A percentile compares a stretch with the other conserved stretches of the same genome.
Evolutionary conservation across 805 yeast genomes (phyloP).

Genomic region (Teunomyces stri): DNA sequence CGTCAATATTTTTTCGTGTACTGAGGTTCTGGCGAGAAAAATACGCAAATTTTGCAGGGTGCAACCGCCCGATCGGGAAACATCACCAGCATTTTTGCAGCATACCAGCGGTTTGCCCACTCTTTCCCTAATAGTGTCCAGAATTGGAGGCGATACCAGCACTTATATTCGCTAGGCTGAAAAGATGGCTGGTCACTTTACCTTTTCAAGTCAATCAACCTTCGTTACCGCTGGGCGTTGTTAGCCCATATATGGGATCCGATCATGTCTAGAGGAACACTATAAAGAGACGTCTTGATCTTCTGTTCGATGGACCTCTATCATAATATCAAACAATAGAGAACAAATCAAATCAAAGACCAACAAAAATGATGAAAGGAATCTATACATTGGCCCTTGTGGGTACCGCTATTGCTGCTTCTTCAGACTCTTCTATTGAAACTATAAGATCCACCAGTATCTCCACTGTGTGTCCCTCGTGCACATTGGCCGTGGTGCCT

Average conservation of each 20-base stretch:
- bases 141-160: background rate
- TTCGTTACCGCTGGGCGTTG: background rate
- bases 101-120: background rate
- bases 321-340: too few species aligned
- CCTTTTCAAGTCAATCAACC: background rate
- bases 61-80: slow-evolving; percentile 4
- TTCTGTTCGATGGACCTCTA: background rate
- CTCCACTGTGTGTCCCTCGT: slow-evolving; percentile 6
- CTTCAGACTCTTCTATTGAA: slow-evolving; percentile 2
- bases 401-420: slow-evolving; percentile 6
- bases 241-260: background rate
- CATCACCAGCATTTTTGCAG: slow-evolving; percentile 4
- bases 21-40: background rate
- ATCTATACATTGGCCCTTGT: slow-evolving; percentile 5
- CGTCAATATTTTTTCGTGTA: background rate
- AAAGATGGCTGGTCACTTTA: background rate
- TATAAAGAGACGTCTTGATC: background rate
- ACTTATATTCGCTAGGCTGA: background rate
- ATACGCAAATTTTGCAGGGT: background rate
- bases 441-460: slow-evolving; percentile 7
- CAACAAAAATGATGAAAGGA: slow-evolving; percentile 1
- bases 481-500: slow-evolving; percentile 9
- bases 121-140: background rate
- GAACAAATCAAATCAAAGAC: too few species aligned
- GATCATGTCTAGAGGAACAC: background rate